phyloP scores from a whole-genome alignment of 2,329 filamentous ascomycete genomes.

The Monilinia fructicola region DNA sequence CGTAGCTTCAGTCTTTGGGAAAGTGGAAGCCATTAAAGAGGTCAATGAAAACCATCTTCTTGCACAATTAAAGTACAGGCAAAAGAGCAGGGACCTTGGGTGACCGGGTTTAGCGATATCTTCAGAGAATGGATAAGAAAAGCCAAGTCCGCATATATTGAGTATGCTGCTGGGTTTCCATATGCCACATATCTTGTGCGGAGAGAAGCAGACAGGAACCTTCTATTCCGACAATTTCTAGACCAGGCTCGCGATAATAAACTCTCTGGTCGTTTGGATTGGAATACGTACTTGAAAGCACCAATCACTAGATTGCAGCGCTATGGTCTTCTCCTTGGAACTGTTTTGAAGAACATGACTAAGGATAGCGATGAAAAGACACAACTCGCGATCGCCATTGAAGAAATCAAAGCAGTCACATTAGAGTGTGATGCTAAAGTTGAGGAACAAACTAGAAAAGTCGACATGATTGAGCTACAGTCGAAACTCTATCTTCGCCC shows the following conservation, averaged over 20 bases:
- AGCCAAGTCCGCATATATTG: slow-evolving; percentile 82
- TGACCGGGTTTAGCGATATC: slow-evolving; percentile 91
- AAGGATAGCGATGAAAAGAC: slow-evolving; percentile 86
- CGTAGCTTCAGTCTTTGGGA: slow-evolving; percentile 82
- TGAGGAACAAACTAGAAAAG: slow-evolving; percentile 87
- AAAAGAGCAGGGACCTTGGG: slow-evolving; percentile 95
- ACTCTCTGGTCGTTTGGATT: slow-evolving; percentile 78
- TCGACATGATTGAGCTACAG: slow-evolving; percentile 81
- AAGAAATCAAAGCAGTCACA: slow-evolving; percentile 88
- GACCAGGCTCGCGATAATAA: slow-evolving; percentile 77
- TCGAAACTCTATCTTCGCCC: slow-evolving; percentile 81
- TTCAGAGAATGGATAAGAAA: slow-evolving; percentile 99
- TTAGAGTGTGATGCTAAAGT: slow-evolving; percentile 90
- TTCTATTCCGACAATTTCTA: slow-evolving; percentile 82
- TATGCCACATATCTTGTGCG: slow-evolving; percentile 80
- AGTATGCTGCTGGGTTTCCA: slow-evolving; percentile 87
- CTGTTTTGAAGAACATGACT: slow-evolving; percentile 79
- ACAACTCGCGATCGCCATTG: slow-evolving; percentile 79
- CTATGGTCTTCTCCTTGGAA: slow-evolving; percentile 79
- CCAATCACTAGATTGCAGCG: slow-evolving; percentile 91
- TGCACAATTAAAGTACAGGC: slow-evolving; percentile 91
- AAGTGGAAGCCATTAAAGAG: slow-evolving; percentile 80
- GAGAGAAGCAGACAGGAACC: slow-evolving; percentile 79
- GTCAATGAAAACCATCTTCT: slow-evolving; percentile 92
- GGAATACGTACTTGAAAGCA: slow-evolving; percentile 91